Base-by-base conservation (phyloP, 2,329 filamentous ascomycete genomes). In the Penicillium sp. region DNA sequence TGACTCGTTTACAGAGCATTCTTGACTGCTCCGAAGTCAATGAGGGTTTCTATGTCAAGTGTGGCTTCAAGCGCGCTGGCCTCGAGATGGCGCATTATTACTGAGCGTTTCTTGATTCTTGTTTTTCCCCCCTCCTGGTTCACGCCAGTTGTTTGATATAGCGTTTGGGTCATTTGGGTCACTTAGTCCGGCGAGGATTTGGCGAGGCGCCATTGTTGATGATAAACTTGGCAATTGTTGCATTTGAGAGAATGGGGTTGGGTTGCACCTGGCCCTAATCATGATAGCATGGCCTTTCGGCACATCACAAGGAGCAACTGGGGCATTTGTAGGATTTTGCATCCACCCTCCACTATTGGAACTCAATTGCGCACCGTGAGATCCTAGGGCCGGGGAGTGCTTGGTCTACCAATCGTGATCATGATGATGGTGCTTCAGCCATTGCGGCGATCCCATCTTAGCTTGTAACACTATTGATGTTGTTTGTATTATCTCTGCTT, bases 41-140 rank as follows among this genome's bases (percentile, higher is more conserved):
- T 75, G 92, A 96, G 77, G 93, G 93, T 23, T 97, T 99, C 81
- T 99, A 99, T 76, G 83, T 96, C 76, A 97, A 97, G 83, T 97
- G 94, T 77, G 93, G 93, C 58, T 97, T 96, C 77, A 89, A 91
- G 78, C 83, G 91, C 61, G 93, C 92, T 29, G 94, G 94, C 17
- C 79, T 97, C 56, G 91, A 99, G 78, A 97, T 99, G 94, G 92
- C 93, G 43, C 91, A 96, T 80, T 96, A 96, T 78, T 94, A 96
- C 74, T 77, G 68, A 67, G 56, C 47, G 6, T 29, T 55, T 35
- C 21, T 44, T 33, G 27, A 45, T 55, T 6, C 9, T 12, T 23
- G 45, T 45, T 39, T 60, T 59, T 38, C 15, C 29, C 23, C 36
- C 38, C 36, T 42, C 45, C 49, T 44, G 45, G 53, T 60, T 31